Evolutionary conservation across 768 basidiomycete genomes (phyloP).

Genomic region (Lentinula lateritia): DNA sequence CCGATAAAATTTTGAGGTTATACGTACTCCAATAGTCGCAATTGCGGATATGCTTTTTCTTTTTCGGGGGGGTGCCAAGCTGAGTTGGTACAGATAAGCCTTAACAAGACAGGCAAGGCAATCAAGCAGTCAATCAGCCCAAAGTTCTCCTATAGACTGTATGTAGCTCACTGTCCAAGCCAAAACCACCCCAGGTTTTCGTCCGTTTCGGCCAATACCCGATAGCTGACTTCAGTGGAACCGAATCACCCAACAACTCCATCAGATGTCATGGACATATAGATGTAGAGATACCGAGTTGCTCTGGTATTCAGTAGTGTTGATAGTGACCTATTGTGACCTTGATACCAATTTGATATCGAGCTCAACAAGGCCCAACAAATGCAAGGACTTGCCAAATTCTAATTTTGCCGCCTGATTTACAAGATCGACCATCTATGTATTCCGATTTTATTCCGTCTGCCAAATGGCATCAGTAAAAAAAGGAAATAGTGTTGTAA

Average conservation of each 20-base stretch:
- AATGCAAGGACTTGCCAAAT: not conserved
- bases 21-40: too few relatives aligned
- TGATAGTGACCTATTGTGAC: too few relatives aligned
- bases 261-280: not conserved
- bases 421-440: too few relatives aligned
- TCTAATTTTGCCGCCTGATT: not conserved
- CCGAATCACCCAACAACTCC: not conserved
- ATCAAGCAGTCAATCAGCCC: not conserved
- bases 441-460: not conserved
- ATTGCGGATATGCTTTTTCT: not conserved
- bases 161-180: not conserved
- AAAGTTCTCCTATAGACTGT: not conserved
- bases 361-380: not conserved
- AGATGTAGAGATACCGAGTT: not conserved
- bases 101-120: not conserved
- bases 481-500: not conserved
- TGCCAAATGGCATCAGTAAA: not conserved
- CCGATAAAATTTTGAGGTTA: not conserved
- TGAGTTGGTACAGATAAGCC: not conserved
- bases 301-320: not conserved
- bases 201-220: not conserved
- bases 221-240: not conserved
- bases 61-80: not conserved
- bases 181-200: not conserved
- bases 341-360: not conserved